Evolutionary conservation across 202 grass and related monocot species (phyloP), one percentile per base, ranked within the genome.

Genomic region (Digitaria exilis): DNA sequence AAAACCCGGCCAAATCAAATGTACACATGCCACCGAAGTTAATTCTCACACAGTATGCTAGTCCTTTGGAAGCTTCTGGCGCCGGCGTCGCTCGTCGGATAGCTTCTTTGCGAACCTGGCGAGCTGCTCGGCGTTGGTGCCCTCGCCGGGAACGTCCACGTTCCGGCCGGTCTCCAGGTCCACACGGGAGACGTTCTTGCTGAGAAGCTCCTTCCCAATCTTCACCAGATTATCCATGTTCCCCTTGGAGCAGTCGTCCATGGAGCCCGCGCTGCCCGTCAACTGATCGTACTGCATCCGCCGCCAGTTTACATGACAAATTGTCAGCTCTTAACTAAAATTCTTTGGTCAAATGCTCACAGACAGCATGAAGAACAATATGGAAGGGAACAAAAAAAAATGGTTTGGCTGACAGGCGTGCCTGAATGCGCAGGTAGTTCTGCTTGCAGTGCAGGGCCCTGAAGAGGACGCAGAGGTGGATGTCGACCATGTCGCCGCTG

Each of bases 401-500:
- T 16, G 0, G 13, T 45, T 13, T 21, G 31, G 8, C 17, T 8
- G 9, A 26, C 19, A n/a, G n/a, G 37, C 26, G 17, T 67, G 84
- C 93, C 93, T 96, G 88, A 31, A 96, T 88, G 13, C 94, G 94
- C 1, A 93, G 73, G 77, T 96, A 96, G 71, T 88, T 77, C 0
- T 81, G 19, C 55, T 78, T 31, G 10, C 70, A 96, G 9, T 25
- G 81, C 15, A 93, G 86, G 18, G 90, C 88, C 37, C 73, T 41
- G 72, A 96, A 96, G 82, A 96, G 89, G 44, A 82, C 88, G 10
- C 80, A 73, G 68, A 96, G 79, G 73, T 96, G 81, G 84, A 93
- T 93, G 87, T 96, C 93, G 2, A 96, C 93, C 86, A 96, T 93
- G 71, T 96, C 86, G 21, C 84, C 84, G 30, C 83, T 82, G 56